Conservation (phyloP, 2,329 filamentous ascomycete genomes). For the Rosellinia necatrix region DNA sequence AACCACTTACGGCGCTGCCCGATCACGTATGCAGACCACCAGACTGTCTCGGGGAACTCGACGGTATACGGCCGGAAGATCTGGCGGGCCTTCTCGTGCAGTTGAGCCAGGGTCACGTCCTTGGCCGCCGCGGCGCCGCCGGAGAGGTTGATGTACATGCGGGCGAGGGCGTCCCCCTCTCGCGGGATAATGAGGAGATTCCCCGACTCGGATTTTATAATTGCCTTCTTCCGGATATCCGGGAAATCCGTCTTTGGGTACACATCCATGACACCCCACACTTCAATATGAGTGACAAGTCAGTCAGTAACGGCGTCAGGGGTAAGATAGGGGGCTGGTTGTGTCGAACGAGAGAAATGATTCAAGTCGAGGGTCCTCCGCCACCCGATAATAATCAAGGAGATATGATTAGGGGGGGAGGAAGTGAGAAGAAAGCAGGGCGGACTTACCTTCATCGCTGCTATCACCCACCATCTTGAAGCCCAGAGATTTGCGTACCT, state of each 20-base stretch:
- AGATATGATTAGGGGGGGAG: too few species aligned
- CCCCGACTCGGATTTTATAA: conserved; percentile 59
- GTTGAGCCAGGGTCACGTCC: conserved; percentile 55
- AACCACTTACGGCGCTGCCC: conserved; percentile 63
- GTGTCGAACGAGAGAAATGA: too few species aligned
- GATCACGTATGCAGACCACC: conserved; percentile 69
- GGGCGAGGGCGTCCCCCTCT: conserved; percentile 60
- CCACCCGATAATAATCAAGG: too few species aligned
- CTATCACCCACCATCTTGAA: conserved; percentile 58
- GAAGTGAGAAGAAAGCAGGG: not conserved
- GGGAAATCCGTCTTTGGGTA: conserved; percentile 62
- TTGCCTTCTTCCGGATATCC: conserved; percentile 62
- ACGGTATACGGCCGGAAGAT: conserved; percentile 61
- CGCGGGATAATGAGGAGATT: conserved; percentile 66
- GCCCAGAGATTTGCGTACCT: conserved; percentile 54
- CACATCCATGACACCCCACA: conserved; percentile 49
- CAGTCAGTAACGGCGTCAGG: not conserved
- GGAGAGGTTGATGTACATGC: conserved; percentile 65
- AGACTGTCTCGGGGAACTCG: conserved; percentile 58
- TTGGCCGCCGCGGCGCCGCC: conserved; percentile 53
- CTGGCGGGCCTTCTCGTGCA: conserved; percentile 56
- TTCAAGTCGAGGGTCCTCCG: too few species aligned
- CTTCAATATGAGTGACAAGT: not conserved
- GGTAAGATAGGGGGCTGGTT: too few species aligned
- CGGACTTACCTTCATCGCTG: conserved; percentile 31